Evolutionary conservation across 2,329 filamentous ascomycete species (phyloP), one percentile per base, ranked within the genome.

Genomic region (Cytospora mali): DNA sequence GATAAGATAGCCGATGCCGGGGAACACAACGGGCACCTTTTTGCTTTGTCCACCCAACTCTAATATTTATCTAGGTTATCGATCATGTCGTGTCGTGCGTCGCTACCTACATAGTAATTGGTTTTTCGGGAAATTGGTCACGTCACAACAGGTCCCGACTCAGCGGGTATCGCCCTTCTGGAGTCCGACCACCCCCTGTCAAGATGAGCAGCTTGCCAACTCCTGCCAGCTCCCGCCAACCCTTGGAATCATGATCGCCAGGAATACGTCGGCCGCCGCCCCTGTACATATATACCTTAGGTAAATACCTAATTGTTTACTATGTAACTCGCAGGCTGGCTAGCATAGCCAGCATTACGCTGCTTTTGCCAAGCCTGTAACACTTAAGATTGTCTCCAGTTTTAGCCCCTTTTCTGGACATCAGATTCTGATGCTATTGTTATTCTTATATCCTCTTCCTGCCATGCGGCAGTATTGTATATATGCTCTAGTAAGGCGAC

Each of bases 401-500:
- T 63, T 63, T 55, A 31, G 39, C 61, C 61, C 61, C 61, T 63
- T 54, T 62, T 63, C 51, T 55, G 23, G 55, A 60, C 31, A 42
- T 58, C 50, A 55, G 51, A 7, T 42, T 6, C 18, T 18, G 18
- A 21, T 18, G 35, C 1, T 18, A 2, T 18, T n/a, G 7, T 42
- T 42, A 6, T 6, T 18, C n/a, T n/a, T n/a, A n/a, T n/a, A 6
- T n/a, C 2, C 3, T n/a, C 9, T n/a, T 42, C 35, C 18, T 42
- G 35, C 6, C 35, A 2, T 42, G 6, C 29, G 6, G 35, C 18
- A 42, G 11, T 42, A 16, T 42, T 35, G 11, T 35, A 35, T 35
- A 11, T 39, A 39, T 39, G 14, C 35, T 18, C 16, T n/a, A 1
- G 16, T 39, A 39, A n/a, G 10, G 14, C 2, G 35, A 5, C 35